Base-by-base conservation (phyloP, 352 stramenopile species). In the Globisporangium cederbergense region DNA sequence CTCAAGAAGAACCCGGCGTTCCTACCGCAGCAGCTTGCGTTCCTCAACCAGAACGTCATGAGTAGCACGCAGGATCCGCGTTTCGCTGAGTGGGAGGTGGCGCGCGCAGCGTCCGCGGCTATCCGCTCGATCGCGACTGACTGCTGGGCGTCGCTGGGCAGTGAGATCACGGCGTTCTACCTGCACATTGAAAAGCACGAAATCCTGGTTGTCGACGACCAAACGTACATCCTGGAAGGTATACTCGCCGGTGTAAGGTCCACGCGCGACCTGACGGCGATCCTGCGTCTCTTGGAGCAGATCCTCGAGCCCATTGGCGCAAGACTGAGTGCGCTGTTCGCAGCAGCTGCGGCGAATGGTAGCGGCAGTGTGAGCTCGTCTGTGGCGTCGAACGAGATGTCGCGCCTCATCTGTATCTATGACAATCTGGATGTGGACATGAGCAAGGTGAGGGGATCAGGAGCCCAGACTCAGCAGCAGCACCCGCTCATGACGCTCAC, bases 391-490 rank as follows among this genome's bases (percentile, higher is more conserved):
- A 77, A 83, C 54, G 85, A 96, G 47, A 67, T 96, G 52, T 64
- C 93, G 45, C 83, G 87, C 3, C 68, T 94, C n/a, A 89, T 96
- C 45, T 89, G 83, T 68, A 74, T 94, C 38, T 96, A 94, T 60
- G 87, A 96, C 58, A 86, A 93, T 46, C 69, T 93, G 14, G 67
- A 79, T 14, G 65, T 89, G 22, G 66, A 75, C n/a, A 61, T 59
- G 49, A 73, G 59, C n/a, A 72, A 71, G 14, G 20, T 66, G 45
- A 58, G 66, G 0, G 60, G 66, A 1, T 55, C 59, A 4, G 45
- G 45, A 6, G 47, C 60, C 1, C 14, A 20, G 14, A 25, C 42
- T 2, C 14, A 50, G 42, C 46, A 50, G 52, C 46, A 78, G 34
- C 66, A 81, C 18, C 83, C 85, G 13, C 66, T 96, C 2, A 65